Evolutionary conservation across 1,284 basidiomycete species (phyloP).

Genomic region (Tylopilus orsonianus): DNA sequence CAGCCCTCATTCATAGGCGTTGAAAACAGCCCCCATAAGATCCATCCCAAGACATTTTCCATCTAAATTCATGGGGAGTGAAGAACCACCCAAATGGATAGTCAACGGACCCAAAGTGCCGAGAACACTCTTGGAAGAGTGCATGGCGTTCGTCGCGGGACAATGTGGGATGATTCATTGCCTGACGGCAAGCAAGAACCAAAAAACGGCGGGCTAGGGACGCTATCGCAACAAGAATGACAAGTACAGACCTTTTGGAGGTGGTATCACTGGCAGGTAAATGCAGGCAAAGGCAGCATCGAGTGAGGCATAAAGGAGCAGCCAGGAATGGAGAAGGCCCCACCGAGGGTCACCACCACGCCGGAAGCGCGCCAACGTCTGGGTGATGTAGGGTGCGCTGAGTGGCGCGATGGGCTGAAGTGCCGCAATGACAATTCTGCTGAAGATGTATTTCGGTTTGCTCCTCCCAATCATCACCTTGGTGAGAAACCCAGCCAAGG

Average conservation of each 20-base stretch:
- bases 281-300: conserved; percentile 48
- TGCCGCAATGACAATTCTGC: conserved; percentile 44
- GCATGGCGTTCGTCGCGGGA: conserved; percentile 44
- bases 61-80: conserved; percentile 38
- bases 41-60: conserved; percentile 58
- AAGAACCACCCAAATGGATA: conserved; percentile 58
- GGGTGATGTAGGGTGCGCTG: conserved; percentile 40
- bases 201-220: neutral
- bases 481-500: neutral
- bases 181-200: no score
- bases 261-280: conserved; percentile 42
- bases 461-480: conserved; percentile 45
- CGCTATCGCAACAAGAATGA: neutral
- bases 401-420: conserved; percentile 52
- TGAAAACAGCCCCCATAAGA: conserved; percentile 63
- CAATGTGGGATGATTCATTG: conserved; percentile 41
- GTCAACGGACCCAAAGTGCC: conserved; percentile 27
- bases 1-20: conserved; percentile 29
- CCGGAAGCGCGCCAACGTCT: no score
- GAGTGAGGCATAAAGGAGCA: conserved; percentile 37
- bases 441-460: conserved; percentile 53
- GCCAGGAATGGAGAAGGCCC: conserved; percentile 1
- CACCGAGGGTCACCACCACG: neutral
- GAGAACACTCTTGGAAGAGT: conserved; percentile 51
- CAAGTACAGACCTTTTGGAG: conserved; percentile 47